Evolutionary conservation across 2,329 filamentous ascomycete genomes (phyloP), one percentile per base, ranked within the genome.

Genomic region (Exutisphaerella laricina): DNA sequence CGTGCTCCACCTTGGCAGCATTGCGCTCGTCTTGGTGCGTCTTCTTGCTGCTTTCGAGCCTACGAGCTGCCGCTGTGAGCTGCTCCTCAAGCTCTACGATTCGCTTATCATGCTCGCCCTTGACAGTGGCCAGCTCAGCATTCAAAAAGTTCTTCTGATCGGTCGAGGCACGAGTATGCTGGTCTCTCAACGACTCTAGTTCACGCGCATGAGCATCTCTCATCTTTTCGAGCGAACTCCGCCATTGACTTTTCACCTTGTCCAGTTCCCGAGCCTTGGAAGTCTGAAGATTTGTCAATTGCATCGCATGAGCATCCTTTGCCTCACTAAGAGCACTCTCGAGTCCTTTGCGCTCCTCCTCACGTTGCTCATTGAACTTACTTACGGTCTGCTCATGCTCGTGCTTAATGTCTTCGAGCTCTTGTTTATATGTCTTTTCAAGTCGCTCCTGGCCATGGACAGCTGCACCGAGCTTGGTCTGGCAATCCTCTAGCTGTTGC

Each of bases 391-490:
- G 39, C 16, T 43, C 25, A 28, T 45, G 41, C 16, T 51, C 38
- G 8, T 28, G 26, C 18, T 35, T 46, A 10, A 43, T 20, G 17
- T 38, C 42, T 37, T 49, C 44, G 18, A 54, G 31, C 7, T 45
- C 22, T n/a, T 48, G 23, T 34, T 42, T 37, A 9, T 35, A 23
- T 12, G 25, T 20, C 17, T 36, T 17, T 3, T 6, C 16, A 6
- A 36, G 17, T 7, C 33, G 40, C 5, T 47, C 33, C 23, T 43
- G 39, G 21, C 48, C 43, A 9, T 41, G 32, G 1, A 37, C 2
- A 1, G 43, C 35, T 6, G 31, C 23, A 4, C 42, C 41, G 8
- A 54, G 43, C 39, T 43, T 46, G 10, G 29, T 25, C 20, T 45
- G 36, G 21, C 41, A 39, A 13, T 50, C 38, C 14, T 54, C 49